Percentiles rank a stretch among this genome's conserved stretches.
These are phyloP conservation scores for Tetrapisispora fleetii DNA, from an alignment of 805 yeast species.

Conservation along the genomic window DNA sequence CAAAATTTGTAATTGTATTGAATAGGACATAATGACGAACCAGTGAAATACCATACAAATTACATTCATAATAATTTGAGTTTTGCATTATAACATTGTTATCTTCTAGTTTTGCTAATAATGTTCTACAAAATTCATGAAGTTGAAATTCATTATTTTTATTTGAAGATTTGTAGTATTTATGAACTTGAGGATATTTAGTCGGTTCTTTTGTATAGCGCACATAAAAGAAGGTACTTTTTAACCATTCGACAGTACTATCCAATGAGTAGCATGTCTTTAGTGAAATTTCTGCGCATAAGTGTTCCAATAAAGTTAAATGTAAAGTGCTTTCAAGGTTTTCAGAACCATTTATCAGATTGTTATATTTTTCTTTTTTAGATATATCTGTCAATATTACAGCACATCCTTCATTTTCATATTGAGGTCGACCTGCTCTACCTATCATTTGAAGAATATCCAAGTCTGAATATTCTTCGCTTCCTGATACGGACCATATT, in stretches of 20 bases:
- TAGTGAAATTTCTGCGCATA: slow-evolving; percentile 37
- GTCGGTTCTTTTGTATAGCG: slow-evolving; percentile 34
- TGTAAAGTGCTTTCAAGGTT: slow-evolving; percentile 40
- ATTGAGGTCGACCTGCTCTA: slow-evolving; percentile 55
- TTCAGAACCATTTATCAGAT: slow-evolving; percentile 34
- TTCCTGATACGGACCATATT: slow-evolving; percentile 42
- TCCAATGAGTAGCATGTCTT: slow-evolving; percentile 31
- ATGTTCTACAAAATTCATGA: slow-evolving; percentile 26
- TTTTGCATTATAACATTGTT: slow-evolving; percentile 24
- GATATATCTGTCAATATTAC: slow-evolving; percentile 37
- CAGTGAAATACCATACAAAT: slow-evolving; percentile 41
- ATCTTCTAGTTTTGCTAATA: slow-evolving; percentile 27
- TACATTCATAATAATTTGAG: slow-evolving; percentile 19
- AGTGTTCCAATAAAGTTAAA: slow-evolving; percentile 31
- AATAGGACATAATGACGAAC: slow-evolving; percentile 38
- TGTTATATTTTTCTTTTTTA: slow-evolving; percentile 32
- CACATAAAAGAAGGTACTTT: slow-evolving; percentile 41
- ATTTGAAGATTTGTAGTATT: slow-evolving; percentile 6
- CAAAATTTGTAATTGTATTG: slow-evolving; percentile 33
- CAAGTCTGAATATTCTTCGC: slow-evolving; percentile 44
- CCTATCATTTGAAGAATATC: slow-evolving; percentile 58
- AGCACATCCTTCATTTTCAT: slow-evolving; percentile 40
- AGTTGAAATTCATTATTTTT: slow-evolving; percentile 27
- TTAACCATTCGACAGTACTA: slow-evolving; percentile 38
- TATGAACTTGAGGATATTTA: slow-evolving; percentile 29